These are phyloP conservation scores for Diaporthe vaccinii DNA, from an alignment of 2,329 filamentous ascomycete species.

Conservation along the genomic window DNA sequence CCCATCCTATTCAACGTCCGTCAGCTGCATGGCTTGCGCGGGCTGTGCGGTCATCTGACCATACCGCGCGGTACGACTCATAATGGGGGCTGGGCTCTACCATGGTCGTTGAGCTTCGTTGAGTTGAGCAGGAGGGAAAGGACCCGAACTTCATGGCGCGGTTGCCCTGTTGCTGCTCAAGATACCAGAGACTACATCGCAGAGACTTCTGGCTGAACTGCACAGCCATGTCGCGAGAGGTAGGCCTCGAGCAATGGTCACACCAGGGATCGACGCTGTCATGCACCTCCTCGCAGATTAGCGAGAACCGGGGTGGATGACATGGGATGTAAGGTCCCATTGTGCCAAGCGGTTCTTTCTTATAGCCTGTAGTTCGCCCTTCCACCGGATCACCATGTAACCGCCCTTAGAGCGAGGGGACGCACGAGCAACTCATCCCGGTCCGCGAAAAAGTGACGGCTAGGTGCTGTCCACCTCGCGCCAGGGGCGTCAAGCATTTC, in stretches of 20 bases:
- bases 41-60: constrained; percentile 15
- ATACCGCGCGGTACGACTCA: not conserved
- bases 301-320: not conserved
- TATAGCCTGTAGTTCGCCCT: not conserved
- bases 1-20: not conserved
- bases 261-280: constrained; percentile 13
- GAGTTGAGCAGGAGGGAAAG: no score
- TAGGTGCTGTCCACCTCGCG: not conserved
- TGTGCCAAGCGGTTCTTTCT: constrained; percentile 22
- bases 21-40: not conserved
- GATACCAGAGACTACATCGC: not conserved
- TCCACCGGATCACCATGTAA: constrained; percentile 13
- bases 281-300: not conserved
- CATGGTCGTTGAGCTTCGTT: not conserved
- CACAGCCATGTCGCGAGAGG: not conserved
- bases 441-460: not conserved
- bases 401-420: not conserved
- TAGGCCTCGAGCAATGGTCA: not conserved
- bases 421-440: not conserved
- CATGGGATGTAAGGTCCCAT: not conserved
- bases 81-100: not conserved
- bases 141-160: no score
- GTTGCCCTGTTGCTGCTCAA: not conserved
- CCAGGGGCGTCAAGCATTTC: not conserved
- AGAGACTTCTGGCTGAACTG: no score